phyloP scores from a whole-genome alignment of 2,329 filamentous ascomycete genomes.

The Cladosporium oxysporum region DNA sequence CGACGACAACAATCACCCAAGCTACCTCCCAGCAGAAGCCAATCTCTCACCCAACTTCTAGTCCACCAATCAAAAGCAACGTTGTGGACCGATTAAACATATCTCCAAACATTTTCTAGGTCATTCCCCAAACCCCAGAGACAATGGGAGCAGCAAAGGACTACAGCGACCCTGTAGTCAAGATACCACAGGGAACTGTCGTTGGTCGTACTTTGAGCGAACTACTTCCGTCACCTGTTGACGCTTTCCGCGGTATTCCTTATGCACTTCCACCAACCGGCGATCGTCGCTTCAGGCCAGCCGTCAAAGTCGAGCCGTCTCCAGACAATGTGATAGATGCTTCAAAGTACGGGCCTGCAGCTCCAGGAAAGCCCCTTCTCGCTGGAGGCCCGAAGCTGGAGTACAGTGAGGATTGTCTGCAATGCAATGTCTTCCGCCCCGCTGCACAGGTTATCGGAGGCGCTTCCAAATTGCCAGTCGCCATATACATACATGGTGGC shows the following conservation, averaged over 20 bases:
- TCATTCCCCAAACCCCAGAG: background rate
- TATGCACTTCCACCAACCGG: constrained; percentile 18
- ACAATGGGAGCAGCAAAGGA: constrained; percentile 13
- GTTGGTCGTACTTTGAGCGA: constrained; percentile 14
- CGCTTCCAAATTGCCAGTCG: constrained; percentile 52
- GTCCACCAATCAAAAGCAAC: background rate
- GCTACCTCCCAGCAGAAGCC: background rate
- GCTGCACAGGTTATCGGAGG: constrained; percentile 28
- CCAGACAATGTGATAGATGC: constrained; percentile 8
- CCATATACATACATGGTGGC: constrained; percentile 64
- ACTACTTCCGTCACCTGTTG: background rate
- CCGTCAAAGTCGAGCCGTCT: background rate
- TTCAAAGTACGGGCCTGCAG: constrained; percentile 12
- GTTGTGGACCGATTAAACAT: background rate
- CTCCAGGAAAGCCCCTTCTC: constrained; percentile 15
- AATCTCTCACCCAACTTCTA: background rate
- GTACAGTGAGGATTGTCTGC: constrained; percentile 58
- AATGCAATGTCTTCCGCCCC: constrained; percentile 59
- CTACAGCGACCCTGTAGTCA: background rate
- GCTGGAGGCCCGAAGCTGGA: constrained; percentile 17
- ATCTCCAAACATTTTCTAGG: background rate
- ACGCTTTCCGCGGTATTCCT: constrained; percentile 14
- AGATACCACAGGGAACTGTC: constrained; percentile 8
- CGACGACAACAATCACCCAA: background rate
- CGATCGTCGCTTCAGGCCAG: constrained; percentile 11